Conservation (phyloP, 164 flowering plant genomes). For the Vitis rupestris region DNA sequence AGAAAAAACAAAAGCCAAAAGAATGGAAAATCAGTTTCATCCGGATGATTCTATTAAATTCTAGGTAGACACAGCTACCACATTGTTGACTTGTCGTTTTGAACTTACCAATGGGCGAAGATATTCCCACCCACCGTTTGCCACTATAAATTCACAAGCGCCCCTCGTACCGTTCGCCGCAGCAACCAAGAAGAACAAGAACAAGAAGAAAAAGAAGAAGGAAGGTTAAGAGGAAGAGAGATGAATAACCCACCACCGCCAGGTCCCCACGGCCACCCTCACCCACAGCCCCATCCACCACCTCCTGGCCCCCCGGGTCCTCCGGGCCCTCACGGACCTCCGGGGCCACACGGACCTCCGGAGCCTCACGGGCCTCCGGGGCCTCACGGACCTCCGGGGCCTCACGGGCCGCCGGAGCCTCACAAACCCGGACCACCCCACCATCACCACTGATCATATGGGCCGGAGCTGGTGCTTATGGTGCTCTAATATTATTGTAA, state of each 20-base stretch:
- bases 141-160: not conserved
- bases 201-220: not conserved
- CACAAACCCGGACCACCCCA: slow-evolving; percentile 8
- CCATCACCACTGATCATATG: not conserved
- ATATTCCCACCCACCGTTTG: no score
- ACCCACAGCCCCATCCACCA: slow-evolving; percentile 10
- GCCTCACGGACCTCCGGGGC: slow-evolving; percentile 5
- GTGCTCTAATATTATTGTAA: no score
- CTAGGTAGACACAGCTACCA: no score
- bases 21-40: no score
- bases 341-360: slow-evolving; percentile 5
- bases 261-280: slow-evolving; percentile 16
- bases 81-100: no score
- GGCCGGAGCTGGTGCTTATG: not conserved
- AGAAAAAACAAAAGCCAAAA: no score
- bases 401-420: slow-evolving; percentile 16
- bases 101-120: no score
- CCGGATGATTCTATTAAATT: no score
- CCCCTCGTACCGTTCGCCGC: not conserved
- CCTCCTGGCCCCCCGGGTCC: slow-evolving; percentile 10
- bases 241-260: slow-evolving; percentile 20
- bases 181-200: not conserved
- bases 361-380: slow-evolving; percentile 10
- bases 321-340: slow-evolving; percentile 9
- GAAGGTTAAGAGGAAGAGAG: not conserved